Base-by-base conservation (phyloP, 805 yeast species). In the Priceomyces melissophilus region DNA sequence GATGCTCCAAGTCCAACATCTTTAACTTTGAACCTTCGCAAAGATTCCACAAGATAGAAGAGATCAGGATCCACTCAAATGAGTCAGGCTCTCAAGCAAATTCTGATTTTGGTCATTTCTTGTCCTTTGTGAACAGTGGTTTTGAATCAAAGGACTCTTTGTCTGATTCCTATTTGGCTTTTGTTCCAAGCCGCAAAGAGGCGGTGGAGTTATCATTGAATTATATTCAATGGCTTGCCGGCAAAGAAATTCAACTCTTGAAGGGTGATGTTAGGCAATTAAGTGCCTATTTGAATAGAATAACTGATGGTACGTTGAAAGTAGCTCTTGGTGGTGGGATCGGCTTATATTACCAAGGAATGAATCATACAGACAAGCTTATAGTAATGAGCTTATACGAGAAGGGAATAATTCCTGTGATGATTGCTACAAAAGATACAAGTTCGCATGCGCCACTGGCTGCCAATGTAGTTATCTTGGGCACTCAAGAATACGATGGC, bases 401-500 rank as follows among this genome's bases (percentile, higher is more conserved):
- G 1, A 62, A 65, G n/a, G 78, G 78, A 16, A 73, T 71, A 2
- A 53, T 89, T 11, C 61, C 75, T 3, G 62, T 82, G 6, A 43
- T 89, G n/a, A 44, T 90, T 13, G 82, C 82, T 0, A 67, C 89
- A 0, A 72, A 73, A 40, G 90, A 82, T 2, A 70, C 79, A 2
- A 69, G 80, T 30, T 47, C 58, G 32, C 69, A 62, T 46, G 60
- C 69, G 6, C 87, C 90, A 0, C 31, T 58, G 1, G 79, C 87
- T 0, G 63, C 71, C 31, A 59, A 70, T 36, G 85, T 84, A 2
- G 60, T 84, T 20, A 69, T 91, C 4, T 55, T 83, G 42, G 87
- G 95, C 10, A 88, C 96, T 0, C 82, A 79, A 50, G 68, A 61
- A 13, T 84, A 69, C 53, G 93, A 87, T 34, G 91, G 87, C 0